These are phyloP conservation scores for Ustilago trichophora DNA, from an alignment of 1,284 basidiomycete genomes.

Conservation along the genomic window DNA sequence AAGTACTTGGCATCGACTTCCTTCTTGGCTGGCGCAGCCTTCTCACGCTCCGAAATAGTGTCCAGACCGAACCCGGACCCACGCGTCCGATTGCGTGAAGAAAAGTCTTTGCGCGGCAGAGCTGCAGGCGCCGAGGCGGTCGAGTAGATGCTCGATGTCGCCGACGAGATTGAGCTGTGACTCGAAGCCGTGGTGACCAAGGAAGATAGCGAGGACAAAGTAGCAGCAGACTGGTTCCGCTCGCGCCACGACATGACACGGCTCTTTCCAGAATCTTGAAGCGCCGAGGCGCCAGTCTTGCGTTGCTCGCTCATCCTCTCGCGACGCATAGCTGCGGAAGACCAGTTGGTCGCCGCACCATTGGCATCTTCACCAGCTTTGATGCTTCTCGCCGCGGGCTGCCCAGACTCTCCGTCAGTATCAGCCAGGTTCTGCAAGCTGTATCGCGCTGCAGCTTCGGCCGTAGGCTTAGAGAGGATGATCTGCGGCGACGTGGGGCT, in stretches of 20 bases:
- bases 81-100: constrained; percentile 19
- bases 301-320: constrained; percentile 50
- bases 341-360: constrained; percentile 40
- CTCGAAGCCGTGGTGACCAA: constrained; percentile 36
- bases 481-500: constrained; percentile 13
- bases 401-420: background rate
- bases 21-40: constrained; percentile 21
- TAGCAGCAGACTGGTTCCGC: constrained; percentile 44
- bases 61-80: constrained; percentile 44
- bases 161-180: constrained; percentile 35
- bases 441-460: constrained; percentile 37
- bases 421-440: constrained; percentile 24
- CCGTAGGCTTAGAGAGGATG: constrained; percentile 36
- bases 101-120: constrained; percentile 38
- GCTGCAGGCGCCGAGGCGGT: constrained; percentile 55
- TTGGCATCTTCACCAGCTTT: constrained; percentile 3
- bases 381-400: background rate
- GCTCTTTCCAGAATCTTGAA: constrained; percentile 39
- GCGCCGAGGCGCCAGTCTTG: constrained; percentile 15
- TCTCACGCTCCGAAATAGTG: constrained; percentile 47
- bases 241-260: constrained; percentile 52
- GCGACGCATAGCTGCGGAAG: constrained; percentile 45
- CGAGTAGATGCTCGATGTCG: constrained; percentile 51
- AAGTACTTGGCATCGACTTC: constrained; percentile 53
- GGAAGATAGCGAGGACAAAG: constrained; percentile 33